Evolutionary conservation across 2,329 filamentous ascomycete species (phyloP).

Genomic region (Ophiostoma montium): DNA sequence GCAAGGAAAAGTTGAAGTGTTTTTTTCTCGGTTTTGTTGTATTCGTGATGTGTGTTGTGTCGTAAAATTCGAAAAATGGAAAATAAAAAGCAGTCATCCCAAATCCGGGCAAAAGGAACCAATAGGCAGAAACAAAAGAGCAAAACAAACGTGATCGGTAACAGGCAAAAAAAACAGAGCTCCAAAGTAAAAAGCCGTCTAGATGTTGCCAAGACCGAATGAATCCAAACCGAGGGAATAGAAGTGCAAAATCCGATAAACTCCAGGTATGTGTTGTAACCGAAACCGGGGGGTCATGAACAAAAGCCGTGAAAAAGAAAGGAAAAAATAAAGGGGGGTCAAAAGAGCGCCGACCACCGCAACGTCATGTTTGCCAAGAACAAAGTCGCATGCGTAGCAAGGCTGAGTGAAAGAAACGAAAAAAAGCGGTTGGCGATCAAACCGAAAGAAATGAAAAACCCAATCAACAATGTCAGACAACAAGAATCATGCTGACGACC

Average conservation of each 20-base stretch:
- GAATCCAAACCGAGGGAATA: constrained; percentile 4
- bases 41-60: constrained; percentile 8
- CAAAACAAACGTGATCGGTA: background rate
- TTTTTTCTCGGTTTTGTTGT: constrained; percentile 3
- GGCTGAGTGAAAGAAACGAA: background rate
- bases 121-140: background rate
- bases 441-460: background rate
- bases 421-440: background rate
- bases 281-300: background rate
- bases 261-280: background rate
- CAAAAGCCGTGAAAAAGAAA: background rate
- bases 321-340: background rate
- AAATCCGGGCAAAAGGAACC: background rate
- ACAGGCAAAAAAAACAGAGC: background rate
- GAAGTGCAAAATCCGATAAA: constrained; percentile 2
- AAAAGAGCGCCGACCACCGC: background rate
- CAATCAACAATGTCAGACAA: background rate
- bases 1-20: constrained; percentile 1
- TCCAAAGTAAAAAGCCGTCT: constrained; percentile 1
- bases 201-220: constrained; percentile 1
- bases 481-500: constrained; percentile 3
- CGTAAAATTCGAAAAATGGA: constrained; percentile 2
- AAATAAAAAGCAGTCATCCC: background rate
- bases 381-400: background rate
- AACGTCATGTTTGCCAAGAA: background rate